A percentile compares a stretch with the other conserved stretches of the same genome.
These are phyloP conservation scores for Verticillium zaregamsianum DNA, from an alignment of 2,329 filamentous ascomycete genomes.

Conservation along the genomic window DNA sequence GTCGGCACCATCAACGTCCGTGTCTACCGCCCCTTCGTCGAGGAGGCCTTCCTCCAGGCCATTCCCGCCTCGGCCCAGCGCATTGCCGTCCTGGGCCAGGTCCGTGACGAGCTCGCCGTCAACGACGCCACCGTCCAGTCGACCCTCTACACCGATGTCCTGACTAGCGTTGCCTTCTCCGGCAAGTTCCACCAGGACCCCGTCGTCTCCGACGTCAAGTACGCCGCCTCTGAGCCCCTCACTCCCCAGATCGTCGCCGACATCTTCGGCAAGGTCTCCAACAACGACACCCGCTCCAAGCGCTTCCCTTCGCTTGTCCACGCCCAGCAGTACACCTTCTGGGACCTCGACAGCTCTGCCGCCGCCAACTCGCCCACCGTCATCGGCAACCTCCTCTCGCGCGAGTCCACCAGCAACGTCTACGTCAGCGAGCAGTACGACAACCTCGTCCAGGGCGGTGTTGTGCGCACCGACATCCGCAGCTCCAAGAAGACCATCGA, in stretches of 20 bases:
- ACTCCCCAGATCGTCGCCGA: constrained; percentile 51
- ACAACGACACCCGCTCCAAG: constrained; percentile 46
- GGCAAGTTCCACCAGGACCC: constrained; percentile 60
- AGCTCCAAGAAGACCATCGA: constrained; percentile 79
- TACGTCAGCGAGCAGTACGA: constrained; percentile 59
- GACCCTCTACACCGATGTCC: constrained; percentile 85
- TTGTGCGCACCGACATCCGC: constrained; percentile 79
- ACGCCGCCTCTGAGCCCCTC: constrained; percentile 62
- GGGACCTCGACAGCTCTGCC: constrained; percentile 77
- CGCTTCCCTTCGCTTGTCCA: constrained; percentile 42
- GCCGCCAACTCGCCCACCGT: constrained; percentile 61
- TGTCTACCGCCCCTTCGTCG: constrained; percentile 90
- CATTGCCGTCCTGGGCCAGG: constrained; percentile 86
- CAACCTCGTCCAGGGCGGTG: constrained; percentile 70
- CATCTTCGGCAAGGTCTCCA: constrained; percentile 42
- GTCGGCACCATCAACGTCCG: constrained; percentile 89
- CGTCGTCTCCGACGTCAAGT: constrained; percentile 80
- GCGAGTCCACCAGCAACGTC: constrained; percentile 63
- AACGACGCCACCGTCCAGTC: constrained; percentile 75
- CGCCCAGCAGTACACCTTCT: constrained; percentile 86
- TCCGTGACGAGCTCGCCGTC: constrained; percentile 67
- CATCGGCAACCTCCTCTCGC: constrained; percentile 59
- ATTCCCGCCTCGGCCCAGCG: constrained; percentile 72
- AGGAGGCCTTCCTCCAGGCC: constrained; percentile 84
- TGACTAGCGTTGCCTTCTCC: constrained; percentile 79